Base-by-base conservation (phyloP, 2,329 filamentous ascomycete species). In the Lasiodiplodia sp. region DNA sequence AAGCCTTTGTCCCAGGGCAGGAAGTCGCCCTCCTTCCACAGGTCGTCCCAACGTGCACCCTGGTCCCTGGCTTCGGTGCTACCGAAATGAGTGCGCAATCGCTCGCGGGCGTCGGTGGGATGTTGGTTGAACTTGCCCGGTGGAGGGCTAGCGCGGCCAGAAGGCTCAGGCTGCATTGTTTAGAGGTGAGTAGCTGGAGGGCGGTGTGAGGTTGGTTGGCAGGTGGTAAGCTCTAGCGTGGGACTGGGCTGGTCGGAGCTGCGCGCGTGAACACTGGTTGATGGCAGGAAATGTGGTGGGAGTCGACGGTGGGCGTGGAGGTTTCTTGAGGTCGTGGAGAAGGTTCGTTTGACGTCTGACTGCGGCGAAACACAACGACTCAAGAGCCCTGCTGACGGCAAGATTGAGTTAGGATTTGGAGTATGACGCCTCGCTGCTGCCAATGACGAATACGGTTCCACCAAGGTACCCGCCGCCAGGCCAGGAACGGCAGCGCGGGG, bases 1-100 rank as follows among this genome's bases (percentile, higher is more conserved):
- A 79, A 77, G n/a, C 84, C 84, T 10, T 83, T 81, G 73, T 90
- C 88, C 87, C 87, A 91, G 2, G 87, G 87, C 10, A 88, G 80
- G 73, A 83, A 83, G 40, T 83, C 78, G 40, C 81, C 81, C 57
- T 83, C 78, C 34, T 83, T 78, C 87, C 87, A 90, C n/a, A 89
- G 80, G 3, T 82, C 77, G 64, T 85, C 83, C 87, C 87, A 89
- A 25, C 60, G 58, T 11, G 34, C 5, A 40, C 52, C 52, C 21
- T 68, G 67, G n/a, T 49, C 67, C 37, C 21, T 14, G 34, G 49
- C 10, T 3, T 25, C 51, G 38, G 58, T 57, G 37, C 25, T 28
- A 47, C 66, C 47, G 34, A 68, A 68, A 52, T 68, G 67, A 38
- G 52, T 40, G 31, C 49, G 28, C 25, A 68, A 58, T 12, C 40